Conservation (phyloP, 176 grass and related monocot genomes). For the Canna indica region DNA sequence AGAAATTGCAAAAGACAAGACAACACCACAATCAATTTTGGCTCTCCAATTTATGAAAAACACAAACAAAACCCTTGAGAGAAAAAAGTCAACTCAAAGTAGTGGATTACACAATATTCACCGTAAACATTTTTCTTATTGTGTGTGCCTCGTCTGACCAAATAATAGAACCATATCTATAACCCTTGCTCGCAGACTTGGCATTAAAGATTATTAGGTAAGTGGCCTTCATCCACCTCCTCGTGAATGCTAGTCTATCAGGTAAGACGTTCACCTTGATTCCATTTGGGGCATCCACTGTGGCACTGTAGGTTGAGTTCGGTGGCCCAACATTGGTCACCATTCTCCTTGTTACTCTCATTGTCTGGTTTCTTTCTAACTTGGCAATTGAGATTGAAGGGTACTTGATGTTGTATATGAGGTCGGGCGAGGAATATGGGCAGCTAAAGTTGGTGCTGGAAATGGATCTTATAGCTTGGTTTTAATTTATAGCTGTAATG, state of each 20-base stretch:
- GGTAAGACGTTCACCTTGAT: constrained; percentile 52
- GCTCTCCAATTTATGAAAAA: no score
- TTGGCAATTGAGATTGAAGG: constrained; percentile 76
- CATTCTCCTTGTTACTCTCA: constrained; percentile 34
- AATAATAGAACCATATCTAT: constrained; percentile 45
- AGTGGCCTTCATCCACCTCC: constrained; percentile 52
- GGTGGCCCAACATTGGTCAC: constrained; percentile 68
- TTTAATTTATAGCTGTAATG: constrained; percentile 85
- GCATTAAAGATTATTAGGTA: constrained; percentile 54
- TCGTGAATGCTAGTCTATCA: constrained; percentile 46
- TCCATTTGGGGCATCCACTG: constrained; percentile 40
- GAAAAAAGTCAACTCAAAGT: not conserved
- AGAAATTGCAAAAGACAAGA: not conserved
- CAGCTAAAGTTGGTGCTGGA: constrained; percentile 47
- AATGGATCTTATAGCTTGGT: constrained; percentile 51
- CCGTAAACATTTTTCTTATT: constrained; percentile 62
- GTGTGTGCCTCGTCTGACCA: constrained; percentile 87
- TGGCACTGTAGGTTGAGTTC: constrained; percentile 51
- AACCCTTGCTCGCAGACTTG: constrained; percentile 38
- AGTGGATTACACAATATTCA: constrained; percentile 46
- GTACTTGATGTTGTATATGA: constrained; percentile 73
- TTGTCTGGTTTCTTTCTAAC: constrained; percentile 28
- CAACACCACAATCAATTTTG: not conserved
- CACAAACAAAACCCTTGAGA: not conserved
- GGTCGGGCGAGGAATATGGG: constrained; percentile 44